Evolutionary conservation across 2,329 filamentous ascomycete genomes (phyloP), one percentile per base, ranked within the genome.

Genomic region (Nemania bipapillata): DNA sequence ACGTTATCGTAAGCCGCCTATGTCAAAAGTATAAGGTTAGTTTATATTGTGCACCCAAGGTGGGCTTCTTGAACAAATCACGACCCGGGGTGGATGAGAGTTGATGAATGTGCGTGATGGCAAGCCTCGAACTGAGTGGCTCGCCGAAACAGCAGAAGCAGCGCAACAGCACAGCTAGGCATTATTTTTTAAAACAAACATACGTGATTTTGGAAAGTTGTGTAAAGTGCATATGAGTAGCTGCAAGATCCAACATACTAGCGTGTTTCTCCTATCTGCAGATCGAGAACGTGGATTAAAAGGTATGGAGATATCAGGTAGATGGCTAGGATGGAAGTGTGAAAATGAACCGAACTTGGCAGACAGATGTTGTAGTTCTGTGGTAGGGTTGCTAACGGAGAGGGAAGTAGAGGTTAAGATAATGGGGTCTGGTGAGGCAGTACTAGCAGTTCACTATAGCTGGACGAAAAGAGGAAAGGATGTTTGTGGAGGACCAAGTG

Each of bases 1-100:
- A 78, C 9, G 35, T 79, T 73, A 57, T 79, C 74, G 60, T 77
- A 77, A 3, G 75, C 60, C 37, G 77, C 68, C 79, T 80, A 26
- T 42, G 22, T 61, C 8, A 62, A 58, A 2, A 54, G 47, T 2
- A 3, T 35, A 20, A 30, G 4, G 64, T 72, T 53, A 66, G 64
- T 55, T 35, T n/a, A 20, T 50, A 15, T 9, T 49, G 26, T 17
- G 37, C 2, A 20, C 50, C 22, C 15, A n/a, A 55, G 5, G 28
- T 28, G 6, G 26, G 40, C 12, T 37, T 55, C 35, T 9, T 7
- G 5, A 17, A 26, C 4, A 53, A 22, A 4, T 22, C 9, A 28
- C 7, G 30, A 32, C 30, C 30, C 15, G 40, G 20, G n/a, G 4
- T 49, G 45, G 6, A 12, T 24, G n/a, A 49, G 20, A 32, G 45